phyloP scores from a whole-genome alignment of 805 yeast genomes.

The Sugiyamaella floridensis region DNA sequence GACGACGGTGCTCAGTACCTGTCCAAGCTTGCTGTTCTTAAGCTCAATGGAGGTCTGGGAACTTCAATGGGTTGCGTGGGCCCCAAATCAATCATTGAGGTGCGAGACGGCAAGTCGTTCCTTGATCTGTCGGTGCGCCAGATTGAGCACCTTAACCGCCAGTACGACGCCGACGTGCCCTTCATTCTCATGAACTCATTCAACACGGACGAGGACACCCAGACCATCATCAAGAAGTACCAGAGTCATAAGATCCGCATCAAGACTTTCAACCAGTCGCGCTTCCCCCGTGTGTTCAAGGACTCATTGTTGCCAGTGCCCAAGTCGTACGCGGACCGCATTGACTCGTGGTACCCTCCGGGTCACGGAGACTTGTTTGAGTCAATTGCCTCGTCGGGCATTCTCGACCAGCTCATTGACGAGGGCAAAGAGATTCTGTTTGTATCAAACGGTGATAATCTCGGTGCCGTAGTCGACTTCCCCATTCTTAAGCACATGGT shows the following conservation, averaged over 20 bases:
- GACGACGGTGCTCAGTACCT: slow-evolving; percentile 42
- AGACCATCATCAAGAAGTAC: slow-evolving; percentile 90
- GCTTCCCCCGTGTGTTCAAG: slow-evolving; percentile 90
- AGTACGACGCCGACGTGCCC: slow-evolving; percentile 88
- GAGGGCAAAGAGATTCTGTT: slow-evolving; percentile 93
- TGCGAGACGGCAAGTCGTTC: slow-evolving; percentile 96
- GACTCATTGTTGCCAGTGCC: slow-evolving; percentile 97
- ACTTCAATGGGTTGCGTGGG: slow-evolving; percentile 99
- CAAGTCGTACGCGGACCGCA: slow-evolving; percentile 57
- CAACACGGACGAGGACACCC: slow-evolving; percentile 95
- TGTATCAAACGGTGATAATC: slow-evolving; percentile 96
- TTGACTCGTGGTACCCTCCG: slow-evolving; percentile 98
- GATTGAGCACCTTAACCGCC: slow-evolving; percentile 88
- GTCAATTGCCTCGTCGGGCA: slow-evolving; percentile 81
- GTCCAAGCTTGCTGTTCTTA: slow-evolving; percentile 85
- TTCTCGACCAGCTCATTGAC: slow-evolving; percentile 77
- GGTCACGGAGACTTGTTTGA: slow-evolving; percentile 99
- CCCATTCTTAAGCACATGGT: slow-evolving; percentile 88
- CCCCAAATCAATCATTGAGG: slow-evolving; percentile 93
- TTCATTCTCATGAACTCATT: slow-evolving; percentile 96
- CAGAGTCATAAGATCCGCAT: slow-evolving; percentile 94
- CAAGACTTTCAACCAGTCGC: slow-evolving; percentile 95
- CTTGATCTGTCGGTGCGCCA: slow-evolving; percentile 94
- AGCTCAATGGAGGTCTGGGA: slow-evolving; percentile 96
- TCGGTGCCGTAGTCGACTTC: slow-evolving; percentile 96